Evolutionary conservation across 192 early-diverging fungal genomes (phyloP).

Genomic region (Coemansia sp.): DNA sequence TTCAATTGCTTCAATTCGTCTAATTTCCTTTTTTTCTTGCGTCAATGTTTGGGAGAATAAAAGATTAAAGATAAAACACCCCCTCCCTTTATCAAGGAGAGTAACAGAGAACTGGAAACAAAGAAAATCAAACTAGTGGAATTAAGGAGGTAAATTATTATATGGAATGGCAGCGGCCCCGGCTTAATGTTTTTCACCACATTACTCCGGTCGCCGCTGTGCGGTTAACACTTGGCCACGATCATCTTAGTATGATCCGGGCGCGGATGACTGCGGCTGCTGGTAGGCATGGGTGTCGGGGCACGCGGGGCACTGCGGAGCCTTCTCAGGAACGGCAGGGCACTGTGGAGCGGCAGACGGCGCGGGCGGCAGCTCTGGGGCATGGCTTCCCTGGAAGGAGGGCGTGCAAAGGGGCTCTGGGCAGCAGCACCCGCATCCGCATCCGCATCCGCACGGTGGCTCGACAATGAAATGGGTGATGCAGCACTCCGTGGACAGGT

Average conservation of each 20-base stretch:
- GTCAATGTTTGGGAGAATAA: too few species aligned
- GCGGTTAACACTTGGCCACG: not conserved
- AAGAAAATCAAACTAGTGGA: too few species aligned
- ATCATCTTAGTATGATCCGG: not conserved
- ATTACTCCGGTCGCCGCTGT: too few species aligned
- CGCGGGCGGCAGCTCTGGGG: slow-evolving; percentile 19
- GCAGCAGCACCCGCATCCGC: slow-evolving; percentile 41
- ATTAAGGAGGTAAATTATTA: too few species aligned
- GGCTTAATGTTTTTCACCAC: too few species aligned
- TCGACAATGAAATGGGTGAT: slow-evolving; percentile 53
- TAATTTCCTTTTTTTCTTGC: too few species aligned
- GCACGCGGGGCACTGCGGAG: slow-evolving; percentile 38
- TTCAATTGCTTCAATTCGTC: too few species aligned
- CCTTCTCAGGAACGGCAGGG: slow-evolving; percentile 24
- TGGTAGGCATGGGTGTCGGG: slow-evolving; percentile 9
- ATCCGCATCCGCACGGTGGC: slow-evolving; percentile 43
- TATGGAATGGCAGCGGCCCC: too few species aligned
- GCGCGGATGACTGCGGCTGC: not conserved
- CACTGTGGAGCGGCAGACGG: slow-evolving; percentile 35
- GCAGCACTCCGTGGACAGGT: slow-evolving; percentile 53
- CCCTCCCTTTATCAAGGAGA: too few species aligned
- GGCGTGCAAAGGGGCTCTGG: slow-evolving; percentile 47
- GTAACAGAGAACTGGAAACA: too few species aligned
- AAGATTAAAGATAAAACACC: too few species aligned
- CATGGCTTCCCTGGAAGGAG: slow-evolving; percentile 39